Evolutionary conservation across 2,329 filamentous ascomycete genomes (phyloP), one percentile per base, ranked within the genome.

Genomic region (Aspergillus tamarii): DNA sequence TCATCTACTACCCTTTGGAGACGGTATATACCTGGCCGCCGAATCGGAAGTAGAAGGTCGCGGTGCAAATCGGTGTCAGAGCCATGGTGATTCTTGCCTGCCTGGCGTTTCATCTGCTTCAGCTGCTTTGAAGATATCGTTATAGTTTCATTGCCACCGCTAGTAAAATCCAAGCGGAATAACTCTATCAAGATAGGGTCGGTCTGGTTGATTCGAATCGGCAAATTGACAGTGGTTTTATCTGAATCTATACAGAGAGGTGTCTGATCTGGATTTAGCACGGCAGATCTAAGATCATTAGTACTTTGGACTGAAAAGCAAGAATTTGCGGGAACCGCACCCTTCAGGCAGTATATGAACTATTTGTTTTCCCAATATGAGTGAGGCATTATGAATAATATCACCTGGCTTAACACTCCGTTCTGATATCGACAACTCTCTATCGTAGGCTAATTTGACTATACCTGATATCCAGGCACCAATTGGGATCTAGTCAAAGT

Each of bases 331-430:
- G 61, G 55, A 52, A 48, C 26, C 84, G 69, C 77, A 90, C 83
- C 96, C 96, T 83, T 99, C 95, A 2, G 95, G 95, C 61, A 99
- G 83, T 73, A 99, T 97, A 76, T 99, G 95, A 78, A 99, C 94
- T 71, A 97, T 96, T 81, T 98, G 94, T 77, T 93, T 95, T 74
- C 95, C 95, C 80, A 97, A 86, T 67, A 99, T 98, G 73, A 98
- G 85, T 26, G 94, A 97, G 36, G 92, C 87, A 76, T 98, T 97
- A 76, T 97, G 92, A 65, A 97, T 83, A 67, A 99, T 94, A 66
- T 87, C 89, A 32, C 90, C 91, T 19, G 94, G 88, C 75, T 96
- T 96, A 75, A 99, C 94, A 73, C 89, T 92, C 69, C 91, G 89
- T 77, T 97, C 96, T n/a, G 92, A 95, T 69, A 99, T 91, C 58